These are phyloP conservation scores for Santalum album DNA, from an alignment of 164 flowering plant species.

Conservation along the genomic window DNA sequence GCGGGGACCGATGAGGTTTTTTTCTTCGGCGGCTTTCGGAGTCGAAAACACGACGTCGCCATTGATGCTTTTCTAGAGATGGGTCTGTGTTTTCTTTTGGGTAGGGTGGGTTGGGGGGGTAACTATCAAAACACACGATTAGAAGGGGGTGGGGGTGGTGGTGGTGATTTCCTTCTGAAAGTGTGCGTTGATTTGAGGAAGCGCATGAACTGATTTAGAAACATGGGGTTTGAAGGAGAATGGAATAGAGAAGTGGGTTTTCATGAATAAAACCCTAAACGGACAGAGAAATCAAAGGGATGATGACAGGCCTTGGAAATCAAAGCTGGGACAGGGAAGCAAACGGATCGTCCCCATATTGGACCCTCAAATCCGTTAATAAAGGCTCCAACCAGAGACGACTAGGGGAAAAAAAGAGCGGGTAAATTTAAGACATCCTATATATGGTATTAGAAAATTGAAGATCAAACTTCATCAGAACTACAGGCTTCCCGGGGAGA, in stretches of 20 bases:
- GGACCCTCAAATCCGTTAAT: no score
- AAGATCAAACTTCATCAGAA: no score
- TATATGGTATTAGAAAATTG: no score
- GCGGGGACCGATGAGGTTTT: slow-evolving; percentile 15
- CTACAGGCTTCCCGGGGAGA: no score
- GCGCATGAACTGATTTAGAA: slow-evolving; percentile 56
- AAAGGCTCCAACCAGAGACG: no score
- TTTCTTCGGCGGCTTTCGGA: slow-evolving; percentile 39
- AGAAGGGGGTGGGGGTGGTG: no score
- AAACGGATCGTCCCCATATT: neutral
- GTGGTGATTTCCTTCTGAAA: slow-evolving; percentile 49
- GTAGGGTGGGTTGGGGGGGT: neutral
- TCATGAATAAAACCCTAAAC: slow-evolving; percentile 16
- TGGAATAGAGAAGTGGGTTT: slow-evolving; percentile 20
- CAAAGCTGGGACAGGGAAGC: neutral
- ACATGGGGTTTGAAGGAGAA: slow-evolving; percentile 37
- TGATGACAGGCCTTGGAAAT: neutral
- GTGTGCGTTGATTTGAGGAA: slow-evolving; percentile 55
- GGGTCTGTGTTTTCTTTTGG: neutral
- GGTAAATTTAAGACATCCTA: no score
- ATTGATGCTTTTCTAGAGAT: slow-evolving; percentile 8
- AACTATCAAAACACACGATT: slow-evolving; percentile 14
- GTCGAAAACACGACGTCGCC: slow-evolving; percentile 50
- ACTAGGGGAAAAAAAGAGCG: no score
- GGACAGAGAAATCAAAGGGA: no score